Evolutionary conservation across 371 early-diverging fungal genomes (phyloP).

Genomic region (Saksenaea oblongispora): DNA sequence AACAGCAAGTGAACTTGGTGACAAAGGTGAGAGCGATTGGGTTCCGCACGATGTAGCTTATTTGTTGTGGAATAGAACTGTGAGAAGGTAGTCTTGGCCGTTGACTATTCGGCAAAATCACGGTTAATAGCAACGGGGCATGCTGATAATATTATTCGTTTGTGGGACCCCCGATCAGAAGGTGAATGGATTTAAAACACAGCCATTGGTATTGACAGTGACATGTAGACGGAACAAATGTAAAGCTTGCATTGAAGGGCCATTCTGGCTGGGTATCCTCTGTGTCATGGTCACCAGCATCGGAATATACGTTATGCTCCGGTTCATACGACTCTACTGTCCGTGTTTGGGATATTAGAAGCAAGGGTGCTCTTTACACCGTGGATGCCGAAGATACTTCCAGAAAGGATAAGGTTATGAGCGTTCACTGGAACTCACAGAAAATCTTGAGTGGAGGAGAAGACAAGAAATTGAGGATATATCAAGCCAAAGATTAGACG

Average conservation of each 20-base stretch:
- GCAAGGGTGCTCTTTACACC: conserved; percentile 76
- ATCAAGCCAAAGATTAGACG: conserved; percentile 49
- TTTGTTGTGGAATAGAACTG: conserved; percentile 61
- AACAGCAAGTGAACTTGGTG: conserved; percentile 65
- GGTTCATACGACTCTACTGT: conserved; percentile 88
- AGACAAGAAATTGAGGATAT: conserved; percentile 76
- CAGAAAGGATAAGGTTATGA: conserved; percentile 71
- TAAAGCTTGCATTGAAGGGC: conserved; percentile 75
- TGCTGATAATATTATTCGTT: conserved; percentile 73
- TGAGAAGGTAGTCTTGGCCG: conserved; percentile 78
- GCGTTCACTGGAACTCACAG: conserved; percentile 79
- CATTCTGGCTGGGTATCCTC: conserved; percentile 84
- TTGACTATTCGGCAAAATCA: conserved; percentile 71
- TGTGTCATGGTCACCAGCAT: conserved; percentile 85
- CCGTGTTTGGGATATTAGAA: conserved; percentile 94
- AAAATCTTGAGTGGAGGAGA: conserved; percentile 83
- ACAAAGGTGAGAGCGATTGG: conserved; percentile 61
- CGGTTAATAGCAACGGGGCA: conserved; percentile 88
- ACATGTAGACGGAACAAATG: conserved; percentile 63
- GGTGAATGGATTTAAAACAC: conserved; percentile 32
- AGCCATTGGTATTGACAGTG: background rate
- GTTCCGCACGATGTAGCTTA: background rate
- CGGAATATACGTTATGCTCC: conserved; percentile 73
- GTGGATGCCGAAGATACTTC: conserved; percentile 47
- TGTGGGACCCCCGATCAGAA: conserved; percentile 89